phyloP scores from a whole-genome alignment of 306 rosid genomes.

The Citrullus amarus region DNA sequence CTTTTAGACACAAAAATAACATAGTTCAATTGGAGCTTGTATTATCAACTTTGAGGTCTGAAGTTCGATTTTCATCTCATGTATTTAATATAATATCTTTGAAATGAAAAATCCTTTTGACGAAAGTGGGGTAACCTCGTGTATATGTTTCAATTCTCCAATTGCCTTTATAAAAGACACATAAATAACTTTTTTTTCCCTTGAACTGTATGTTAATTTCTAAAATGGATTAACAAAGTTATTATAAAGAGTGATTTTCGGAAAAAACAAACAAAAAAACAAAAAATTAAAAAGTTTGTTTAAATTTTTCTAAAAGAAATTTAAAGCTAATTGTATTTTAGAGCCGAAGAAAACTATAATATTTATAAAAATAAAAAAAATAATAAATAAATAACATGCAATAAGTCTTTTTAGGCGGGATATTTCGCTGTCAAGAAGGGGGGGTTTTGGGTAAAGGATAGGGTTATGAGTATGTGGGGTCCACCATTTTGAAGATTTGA shows the following conservation, averaged over 20 bases:
- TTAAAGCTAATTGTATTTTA: background rate
- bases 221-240: background rate
- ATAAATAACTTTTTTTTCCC: too few species aligned
- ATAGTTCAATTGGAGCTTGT: too few species aligned
- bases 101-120: too few species aligned
- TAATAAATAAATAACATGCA: background rate
- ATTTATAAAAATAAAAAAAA: background rate
- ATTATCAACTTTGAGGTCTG: too few species aligned
- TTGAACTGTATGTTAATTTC: background rate
- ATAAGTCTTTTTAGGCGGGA: conserved; percentile 46
- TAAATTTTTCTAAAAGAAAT: background rate
- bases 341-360: background rate
- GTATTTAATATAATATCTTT: too few species aligned
- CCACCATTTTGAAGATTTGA: background rate
- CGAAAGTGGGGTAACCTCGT: too few species aligned
- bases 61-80: too few species aligned
- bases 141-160: too few species aligned
- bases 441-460: background rate
- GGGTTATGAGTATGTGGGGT: background rate
- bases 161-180: too few species aligned
- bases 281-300: background rate
- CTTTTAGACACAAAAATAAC: too few species aligned
- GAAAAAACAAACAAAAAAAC: background rate
- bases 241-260: background rate
- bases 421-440: conserved; percentile 38